Conservation (phyloP, 345 rosid species). For the Eucalyptus cladocalyx region DNA sequence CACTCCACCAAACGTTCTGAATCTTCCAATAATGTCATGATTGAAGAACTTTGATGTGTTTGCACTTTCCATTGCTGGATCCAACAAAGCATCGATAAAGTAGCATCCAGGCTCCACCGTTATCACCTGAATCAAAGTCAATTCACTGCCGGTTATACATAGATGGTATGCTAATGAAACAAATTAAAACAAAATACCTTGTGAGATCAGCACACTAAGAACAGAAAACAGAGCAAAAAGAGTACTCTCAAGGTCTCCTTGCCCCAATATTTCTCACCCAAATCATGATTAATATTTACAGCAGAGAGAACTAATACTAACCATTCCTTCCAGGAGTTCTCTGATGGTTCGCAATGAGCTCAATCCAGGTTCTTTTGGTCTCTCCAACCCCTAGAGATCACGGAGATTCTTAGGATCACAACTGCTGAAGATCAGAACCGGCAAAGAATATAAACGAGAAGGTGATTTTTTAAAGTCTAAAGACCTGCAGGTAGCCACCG, state of each 20-base stretch:
- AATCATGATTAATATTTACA: background rate
- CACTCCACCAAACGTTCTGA: conserved; percentile 76
- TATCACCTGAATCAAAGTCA: conserved; percentile 43
- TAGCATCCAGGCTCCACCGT: conserved; percentile 98
- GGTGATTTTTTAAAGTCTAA: background rate
- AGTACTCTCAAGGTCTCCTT: background rate
- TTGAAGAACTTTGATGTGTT: conserved; percentile 59
- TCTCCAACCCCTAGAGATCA: conserved; percentile 50
- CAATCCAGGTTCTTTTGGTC: conserved; percentile 67
- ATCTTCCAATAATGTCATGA: conserved; percentile 35
- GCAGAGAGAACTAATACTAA: conserved; percentile 5
- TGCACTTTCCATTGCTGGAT: conserved; percentile 50
- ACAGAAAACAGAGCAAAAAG: background rate
- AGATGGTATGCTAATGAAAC: background rate
- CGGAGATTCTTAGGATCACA: background rate
- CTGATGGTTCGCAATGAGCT: conserved; percentile 66
- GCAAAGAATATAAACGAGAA: background rate
- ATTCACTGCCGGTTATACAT: background rate
- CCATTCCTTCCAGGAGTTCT: conserved; percentile 78
- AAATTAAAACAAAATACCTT: background rate
- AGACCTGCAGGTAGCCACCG: conserved; percentile 75
- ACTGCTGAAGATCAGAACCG: background rate
- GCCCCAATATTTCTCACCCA: background rate
- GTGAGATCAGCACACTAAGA: background rate
- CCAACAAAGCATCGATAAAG: conserved; percentile 68